These are phyloP conservation scores for Silene vulgaris DNA, from an alignment of 179 eudicot species.

Conservation along the genomic window DNA sequence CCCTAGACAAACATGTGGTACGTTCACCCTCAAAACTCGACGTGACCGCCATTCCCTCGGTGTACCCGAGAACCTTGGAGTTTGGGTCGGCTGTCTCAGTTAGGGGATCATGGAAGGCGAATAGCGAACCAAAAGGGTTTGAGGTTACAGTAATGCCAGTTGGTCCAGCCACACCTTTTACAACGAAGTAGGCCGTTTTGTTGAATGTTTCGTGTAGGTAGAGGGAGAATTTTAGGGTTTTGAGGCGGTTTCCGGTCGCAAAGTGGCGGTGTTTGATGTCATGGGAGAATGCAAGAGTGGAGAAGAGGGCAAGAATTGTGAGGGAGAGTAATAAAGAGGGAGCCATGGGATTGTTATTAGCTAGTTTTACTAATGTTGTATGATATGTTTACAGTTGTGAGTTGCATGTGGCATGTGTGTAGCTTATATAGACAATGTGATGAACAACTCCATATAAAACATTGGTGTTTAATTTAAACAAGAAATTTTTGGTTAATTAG, in stretches of 20 bases:
- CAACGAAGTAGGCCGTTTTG: slow-evolving; percentile 20
- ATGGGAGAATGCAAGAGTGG: not conserved
- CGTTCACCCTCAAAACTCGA: slow-evolving; percentile 36
- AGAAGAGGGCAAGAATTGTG: not conserved
- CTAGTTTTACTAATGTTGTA: too few species aligned
- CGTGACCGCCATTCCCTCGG: slow-evolving; percentile 39
- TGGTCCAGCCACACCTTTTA: slow-evolving; percentile 21
- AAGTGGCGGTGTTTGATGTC: slow-evolving; percentile 1
- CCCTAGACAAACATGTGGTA: slow-evolving; percentile 1
- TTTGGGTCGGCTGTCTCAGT: slow-evolving; percentile 19
- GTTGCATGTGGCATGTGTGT: too few species aligned
- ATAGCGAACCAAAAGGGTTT: slow-evolving; percentile 4
- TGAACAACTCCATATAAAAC: too few species aligned
- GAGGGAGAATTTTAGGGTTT: slow-evolving; percentile 12
- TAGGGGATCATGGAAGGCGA: slow-evolving; percentile 12
- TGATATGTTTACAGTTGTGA: too few species aligned
- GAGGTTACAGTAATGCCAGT: slow-evolving; percentile 1
- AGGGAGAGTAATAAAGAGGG: not conserved
- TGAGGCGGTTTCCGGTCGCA: not conserved
- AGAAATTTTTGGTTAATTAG: too few species aligned
- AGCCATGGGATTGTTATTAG: slow-evolving; percentile 3
- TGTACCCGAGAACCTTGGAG: slow-evolving; percentile 26
- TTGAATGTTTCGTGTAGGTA: slow-evolving; percentile 19
- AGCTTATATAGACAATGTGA: not conserved
- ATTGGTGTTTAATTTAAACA: too few species aligned